Base-by-base conservation (phyloP, 345 rosid genomes). In the Cardiospermum halicacabum region DNA sequence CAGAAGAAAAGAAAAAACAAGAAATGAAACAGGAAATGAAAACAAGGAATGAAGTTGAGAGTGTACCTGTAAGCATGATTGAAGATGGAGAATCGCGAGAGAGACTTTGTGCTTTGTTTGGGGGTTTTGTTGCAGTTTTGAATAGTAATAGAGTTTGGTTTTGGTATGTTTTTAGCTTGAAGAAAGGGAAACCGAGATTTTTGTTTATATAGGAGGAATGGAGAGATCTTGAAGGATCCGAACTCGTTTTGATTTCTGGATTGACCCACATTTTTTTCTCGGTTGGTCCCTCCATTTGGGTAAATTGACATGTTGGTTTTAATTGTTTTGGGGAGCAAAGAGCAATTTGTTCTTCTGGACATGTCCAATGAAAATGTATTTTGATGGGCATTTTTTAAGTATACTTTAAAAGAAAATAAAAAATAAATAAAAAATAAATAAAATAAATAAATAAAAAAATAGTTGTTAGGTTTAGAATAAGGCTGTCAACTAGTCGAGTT, bases 11-110 rank as follows among this genome's bases (percentile, higher is more conserved):
- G n/a, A 43, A 40, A 43, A 43, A 6, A 12, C 3, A 13, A 2
- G n/a, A n/a, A n/a, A n/a, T n/a, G n/a, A n/a, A n/a, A n/a, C n/a
- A n/a, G n/a, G n/a, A n/a, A n/a, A n/a, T n/a, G 19, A 21, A 25
- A 64, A 54, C 10, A 36, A 4, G 25, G 53, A 36, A 27, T 10
- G 56, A 28, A 53, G 22, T 13, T 30, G 9, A 54, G 10, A 13
- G 21, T 58, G 27, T 36, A 89, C 94, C 97, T 82, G 74, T 81
- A 3, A 79, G 74, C 94, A 89, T 89, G 84, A 60, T 74, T 45
- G 77, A 47, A 43, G 30, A 54, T 73, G 63, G 63, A 45, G 11
- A 1, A 43, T 61, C 53, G 58, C 19, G 60, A 27, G 5, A 11
- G 28, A 32, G 64, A 34, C 9, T 47, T n/a, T 15, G 40, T 49